Base-by-base conservation (phyloP, 345 rosid species). In the Turritis glabra region DNA sequence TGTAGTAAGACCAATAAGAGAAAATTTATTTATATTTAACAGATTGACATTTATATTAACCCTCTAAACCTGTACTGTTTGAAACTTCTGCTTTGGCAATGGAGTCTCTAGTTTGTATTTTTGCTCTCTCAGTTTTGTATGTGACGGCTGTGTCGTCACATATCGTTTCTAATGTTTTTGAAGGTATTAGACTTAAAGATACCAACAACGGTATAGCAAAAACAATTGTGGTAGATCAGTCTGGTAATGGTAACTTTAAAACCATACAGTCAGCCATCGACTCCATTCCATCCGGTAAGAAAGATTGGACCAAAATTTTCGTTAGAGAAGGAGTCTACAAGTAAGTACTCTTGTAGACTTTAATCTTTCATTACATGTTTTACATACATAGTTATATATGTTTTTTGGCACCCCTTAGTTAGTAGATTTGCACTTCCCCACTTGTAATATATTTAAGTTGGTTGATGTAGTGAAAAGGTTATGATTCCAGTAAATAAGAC, bases 241-340 rank as follows among this genome's bases (percentile, higher is more conserved):
- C 71, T 5, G 84, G 84, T 29, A 1, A 26, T 0, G 82, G 82
- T 57, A 26, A 65, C 18, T 84, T 84, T 53, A 74, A 30, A 10
- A 64, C 66, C 18, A 59, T 84, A 7, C 89, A 86, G 22, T 7
- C 63, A 0, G 86, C 80, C 44, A 73, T 78, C 35, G 55, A 87
- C 33, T 83, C 82, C 2, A 19, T 87, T 38, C 78, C 80, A 1
- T 13, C 51, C 2, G 43, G 59, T 25, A 81, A 75, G 32, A 15
- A 18, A 0, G 18, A n/a, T 0, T 82, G 87, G 87, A 76, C 46
- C 26, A 35, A 3, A 8, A 51, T 82, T 48, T 6, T 3, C 0
- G 18, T 85, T 3, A 71, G 46, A 19, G 12, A 72, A 4, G 84
- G 84, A 15, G 3, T 44, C 32, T 82, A 79, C 71, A 64, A 48